Conservation (phyloP, 257 asterid species). For the Thymus mandschuricus region DNA sequence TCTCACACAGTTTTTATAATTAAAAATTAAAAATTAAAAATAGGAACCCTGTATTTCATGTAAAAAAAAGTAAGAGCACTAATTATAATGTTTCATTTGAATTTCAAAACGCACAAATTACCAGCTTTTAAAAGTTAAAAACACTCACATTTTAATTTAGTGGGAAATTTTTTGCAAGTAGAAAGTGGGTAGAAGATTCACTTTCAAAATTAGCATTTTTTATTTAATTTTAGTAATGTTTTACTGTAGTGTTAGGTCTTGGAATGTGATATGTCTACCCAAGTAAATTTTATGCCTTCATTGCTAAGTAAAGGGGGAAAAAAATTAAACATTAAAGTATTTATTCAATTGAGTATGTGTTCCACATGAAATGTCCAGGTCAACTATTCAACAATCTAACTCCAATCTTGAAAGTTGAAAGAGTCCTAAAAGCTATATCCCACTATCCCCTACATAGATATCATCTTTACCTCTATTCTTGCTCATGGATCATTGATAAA, state of each 20-base stretch:
- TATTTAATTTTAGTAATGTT: neutral
- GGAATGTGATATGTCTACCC: slow-evolving; percentile 2
- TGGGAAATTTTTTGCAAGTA: neutral
- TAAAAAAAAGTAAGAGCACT: neutral
- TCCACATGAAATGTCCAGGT: slow-evolving; percentile 15
- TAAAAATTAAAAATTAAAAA: neutral
- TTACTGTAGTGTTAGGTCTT: slow-evolving; percentile 17
- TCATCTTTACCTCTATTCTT: too few relatives aligned
- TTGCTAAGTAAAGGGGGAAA: slow-evolving; percentile 26
- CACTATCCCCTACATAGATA: neutral
- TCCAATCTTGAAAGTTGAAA: neutral
- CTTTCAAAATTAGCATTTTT: neutral
- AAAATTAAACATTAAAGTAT: neutral
- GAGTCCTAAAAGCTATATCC: neutral
- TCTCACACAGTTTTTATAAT: neutral
- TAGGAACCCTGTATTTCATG: neutral
- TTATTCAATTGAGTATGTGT: too few relatives aligned
- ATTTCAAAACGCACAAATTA: neutral
- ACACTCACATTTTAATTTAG: neutral
- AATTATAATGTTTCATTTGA: neutral
- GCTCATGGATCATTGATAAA: too few relatives aligned
- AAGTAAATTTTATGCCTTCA: slow-evolving; percentile 16
- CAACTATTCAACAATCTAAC: slow-evolving; percentile 22
- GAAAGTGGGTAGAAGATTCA: neutral
- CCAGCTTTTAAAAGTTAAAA: neutral